Percentiles rank a stretch among this genome's conserved stretches.
Conservation (phyloP, 2,329 filamentous ascomycete species). For the Beauveria medogensis region DNA sequence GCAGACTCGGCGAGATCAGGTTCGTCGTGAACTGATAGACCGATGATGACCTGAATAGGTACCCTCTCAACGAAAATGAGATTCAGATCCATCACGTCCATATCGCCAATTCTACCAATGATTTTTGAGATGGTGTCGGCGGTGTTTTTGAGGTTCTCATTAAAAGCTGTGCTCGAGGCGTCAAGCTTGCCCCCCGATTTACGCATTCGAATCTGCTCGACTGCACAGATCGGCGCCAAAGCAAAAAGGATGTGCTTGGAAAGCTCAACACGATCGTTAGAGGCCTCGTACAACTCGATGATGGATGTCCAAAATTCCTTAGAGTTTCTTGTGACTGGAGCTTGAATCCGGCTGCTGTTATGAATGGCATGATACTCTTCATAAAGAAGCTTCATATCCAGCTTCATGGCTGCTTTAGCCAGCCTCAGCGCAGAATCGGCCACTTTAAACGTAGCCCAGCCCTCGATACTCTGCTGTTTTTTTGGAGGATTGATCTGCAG, state of each 20-base stretch:
- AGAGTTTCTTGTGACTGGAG: constrained; percentile 62
- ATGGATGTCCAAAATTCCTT: constrained; percentile 29
- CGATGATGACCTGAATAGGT: constrained; percentile 67
- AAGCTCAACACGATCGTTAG: constrained; percentile 63
- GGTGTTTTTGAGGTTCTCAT: constrained; percentile 54
- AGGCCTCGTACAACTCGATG: constrained; percentile 68
- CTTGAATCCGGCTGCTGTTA: constrained; percentile 51
- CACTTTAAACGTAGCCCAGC: constrained; percentile 33
- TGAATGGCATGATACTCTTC: constrained; percentile 50
- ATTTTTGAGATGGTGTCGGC: constrained; percentile 59
- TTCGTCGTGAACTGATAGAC: constrained; percentile 74
- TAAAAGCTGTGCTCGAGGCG: constrained; percentile 57
- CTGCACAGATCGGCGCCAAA: constrained; percentile 59
- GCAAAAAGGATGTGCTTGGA: constrained; percentile 66
- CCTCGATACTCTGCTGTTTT: constrained; percentile 19
- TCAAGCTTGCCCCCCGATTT: constrained; percentile 36
- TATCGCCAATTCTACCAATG: constrained; percentile 71
- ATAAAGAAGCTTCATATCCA: constrained; percentile 35
- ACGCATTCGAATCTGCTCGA: constrained; percentile 62
- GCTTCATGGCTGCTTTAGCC: constrained; percentile 46
- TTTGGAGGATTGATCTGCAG: constrained; percentile 23
- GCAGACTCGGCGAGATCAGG: constrained; percentile 71
- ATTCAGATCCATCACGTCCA: constrained; percentile 60
- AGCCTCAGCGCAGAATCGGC: constrained; percentile 36
- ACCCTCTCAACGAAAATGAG: constrained; percentile 59